Base-by-base conservation (phyloP, 495 filamentous ascomycete species). In the Penicillium desertorum region DNA sequence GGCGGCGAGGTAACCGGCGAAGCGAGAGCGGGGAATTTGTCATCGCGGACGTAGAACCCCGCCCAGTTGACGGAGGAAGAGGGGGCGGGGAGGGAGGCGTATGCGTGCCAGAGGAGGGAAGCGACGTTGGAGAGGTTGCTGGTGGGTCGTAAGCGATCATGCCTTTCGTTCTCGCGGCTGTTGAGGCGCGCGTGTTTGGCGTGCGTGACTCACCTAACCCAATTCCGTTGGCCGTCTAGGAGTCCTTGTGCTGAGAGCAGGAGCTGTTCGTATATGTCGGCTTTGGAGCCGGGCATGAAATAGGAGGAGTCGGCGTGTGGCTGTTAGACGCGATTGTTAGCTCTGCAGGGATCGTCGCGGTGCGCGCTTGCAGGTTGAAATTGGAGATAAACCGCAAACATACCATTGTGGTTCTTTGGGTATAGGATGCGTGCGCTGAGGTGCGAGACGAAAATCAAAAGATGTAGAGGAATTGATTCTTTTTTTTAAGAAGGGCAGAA, bases 61-160 rank as follows among this genome's bases (percentile, higher is more conserved):
- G 88, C 85, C 92, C 92, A 96, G 76, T 96, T 96, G 7, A 91
- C 87, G 36, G 83, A 72, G 30, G 75, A 81, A 46, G 84, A 88
- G 17, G 92, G 90, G 0, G 79, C 65, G n/a, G 89, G 85, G 49
- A 96, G 83, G 9, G 91, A 86, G 61, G 86, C 84, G 68, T 88
- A 91, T 39, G 86, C 87, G 74, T 96, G 89, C 86, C 88, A 94
- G 62, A 96, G 82, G 47, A 96, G 84, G 32, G 92, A 90, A 51
- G 92, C 83, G 42, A 87, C 71, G 66, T 96, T 96, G 60, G 92
- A 82, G 55, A 92, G 82, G 72, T 96, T 96, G 76, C 91, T 95
- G 48, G 51, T 57, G 54, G 32, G 22, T 60, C 17, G 56, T 29
- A 16, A 47, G 45, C 25, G 54, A 34, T 25, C 4, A 51, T 37